Conservation (phyloP, 768 basidiomycete species). For the Pleurotus tuoliensis region DNA sequence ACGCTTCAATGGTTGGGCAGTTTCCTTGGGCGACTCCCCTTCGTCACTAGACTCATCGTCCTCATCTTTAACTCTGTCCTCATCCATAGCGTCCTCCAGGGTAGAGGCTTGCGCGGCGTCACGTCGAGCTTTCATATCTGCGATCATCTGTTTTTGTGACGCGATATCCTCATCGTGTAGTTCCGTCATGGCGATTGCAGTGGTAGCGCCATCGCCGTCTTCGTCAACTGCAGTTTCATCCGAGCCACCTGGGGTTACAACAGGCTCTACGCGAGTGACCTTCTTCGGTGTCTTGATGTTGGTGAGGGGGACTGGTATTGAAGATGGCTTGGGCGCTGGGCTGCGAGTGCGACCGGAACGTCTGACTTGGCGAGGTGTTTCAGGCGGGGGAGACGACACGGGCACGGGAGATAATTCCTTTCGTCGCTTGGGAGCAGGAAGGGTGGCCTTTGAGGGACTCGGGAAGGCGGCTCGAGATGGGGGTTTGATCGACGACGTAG, state of each 20-base stretch:
- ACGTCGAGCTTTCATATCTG: conserved; percentile 63
- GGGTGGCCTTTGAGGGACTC: conserved; percentile 22
- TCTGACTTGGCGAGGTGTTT: conserved; percentile 17
- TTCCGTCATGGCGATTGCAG: conserved; percentile 54
- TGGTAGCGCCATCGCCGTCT: conserved; percentile 37
- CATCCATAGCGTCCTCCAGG: conserved; percentile 20
- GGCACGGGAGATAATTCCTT: conserved; percentile 52
- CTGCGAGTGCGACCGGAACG: neutral
- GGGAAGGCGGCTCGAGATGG: conserved; percentile 33
- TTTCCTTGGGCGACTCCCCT: conserved; percentile 17
- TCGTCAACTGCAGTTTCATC: conserved; percentile 68
- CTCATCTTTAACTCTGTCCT: conserved; percentile 37
- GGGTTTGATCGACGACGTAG: conserved; percentile 34
- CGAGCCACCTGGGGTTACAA: conserved; percentile 47
- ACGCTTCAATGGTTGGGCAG: conserved; percentile 40
- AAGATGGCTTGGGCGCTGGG: conserved; percentile 34
- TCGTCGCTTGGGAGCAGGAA: conserved; percentile 51
- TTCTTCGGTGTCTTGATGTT: conserved; percentile 21
- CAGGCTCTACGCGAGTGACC: conserved; percentile 17
- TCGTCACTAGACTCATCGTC: conserved; percentile 25
- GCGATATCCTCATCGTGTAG: conserved; percentile 67
- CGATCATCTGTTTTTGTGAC: conserved; percentile 77
- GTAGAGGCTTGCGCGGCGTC: conserved; percentile 28
- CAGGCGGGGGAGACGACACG: conserved; percentile 11
- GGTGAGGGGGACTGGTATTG: conserved; percentile 39